Base-by-base conservation (phyloP, 495 filamentous ascomycete genomes). In the Stereocaulon alpinum region DNA sequence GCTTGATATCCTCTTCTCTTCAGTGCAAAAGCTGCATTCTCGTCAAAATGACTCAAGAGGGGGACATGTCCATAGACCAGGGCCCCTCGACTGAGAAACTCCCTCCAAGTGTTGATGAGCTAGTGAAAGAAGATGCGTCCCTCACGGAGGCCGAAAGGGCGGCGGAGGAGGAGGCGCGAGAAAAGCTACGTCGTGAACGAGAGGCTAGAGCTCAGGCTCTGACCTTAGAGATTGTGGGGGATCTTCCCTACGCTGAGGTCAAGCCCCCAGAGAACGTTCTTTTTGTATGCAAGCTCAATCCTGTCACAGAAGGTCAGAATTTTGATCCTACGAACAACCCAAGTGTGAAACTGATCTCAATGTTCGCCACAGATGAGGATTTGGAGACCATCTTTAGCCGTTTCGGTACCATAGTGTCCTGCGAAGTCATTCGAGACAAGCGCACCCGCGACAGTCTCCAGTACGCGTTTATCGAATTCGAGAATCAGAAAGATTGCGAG, bases 201-300 rank as follows among this genome's bases (percentile, higher is more conserved):
- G 93, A 98, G 68, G 94, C 94, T 2, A 83, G 89, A 60, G 93
- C 93, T 4, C 93, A 97, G 69, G 93, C 93, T 2, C 71, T 98
- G 62, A 98, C 93, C 0, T 76, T 98, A 44, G 93, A 98, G 70
- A 96, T 98, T 86, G 91, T 98, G 69, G 93, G 93, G 24, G 93
- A 98, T 71, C 78, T 98, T 58, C 94, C 93, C 12, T 98, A 96
- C 69, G 93, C 93, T 58, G 93, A 97, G 72, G 92, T 98, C 69
- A 96, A 94, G 62, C 93, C 93, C 6, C 93, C 93, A 1, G 93
- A 98, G 73, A 96, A 98, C 68, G 84, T 98, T 30, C 77, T 98
- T 14, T 98, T 98, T 67, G 93, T 98, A 60, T 98, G 93, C 84
- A 97, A 98, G 70, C 77, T 98, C 24, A 98, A 98, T 62, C 94